A percentile compares a stretch with the other conserved stretches of the same genome.
These are phyloP conservation scores for Logfia minima DNA, from an alignment of 129 eudicot genomes.

Conservation along the genomic window DNA sequence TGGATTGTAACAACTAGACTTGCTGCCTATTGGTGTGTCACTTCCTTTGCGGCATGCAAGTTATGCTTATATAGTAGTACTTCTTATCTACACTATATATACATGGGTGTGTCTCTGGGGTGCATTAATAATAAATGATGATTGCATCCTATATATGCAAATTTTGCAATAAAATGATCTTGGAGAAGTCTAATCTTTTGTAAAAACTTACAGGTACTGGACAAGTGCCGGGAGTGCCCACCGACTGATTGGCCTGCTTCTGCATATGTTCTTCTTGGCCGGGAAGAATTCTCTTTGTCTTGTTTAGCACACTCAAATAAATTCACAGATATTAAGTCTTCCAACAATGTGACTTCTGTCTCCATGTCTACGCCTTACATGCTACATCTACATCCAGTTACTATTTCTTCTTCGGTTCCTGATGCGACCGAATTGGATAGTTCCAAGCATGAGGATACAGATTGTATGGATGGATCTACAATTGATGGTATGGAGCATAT, in stretches of 20 bases:
- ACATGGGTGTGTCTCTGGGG: too few species aligned
- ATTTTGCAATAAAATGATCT: not conserved
- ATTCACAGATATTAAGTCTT: conserved; percentile 48
- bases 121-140: not conserved
- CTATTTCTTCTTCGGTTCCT: conserved; percentile 79
- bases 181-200: not conserved
- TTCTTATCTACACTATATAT: not conserved
- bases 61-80: conserved; percentile 16
- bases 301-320: conserved; percentile 53
- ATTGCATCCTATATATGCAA: not conserved
- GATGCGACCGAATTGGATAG: conserved; percentile 63
- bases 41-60: conserved; percentile 97
- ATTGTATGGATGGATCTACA: conserved; percentile 71
- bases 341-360: conserved; percentile 55
- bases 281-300: conserved; percentile 88
- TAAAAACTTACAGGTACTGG: conserved; percentile 57
- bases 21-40: conserved; percentile 92
- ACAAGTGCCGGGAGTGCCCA: conserved; percentile 94
- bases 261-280: conserved; percentile 96
- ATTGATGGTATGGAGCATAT: conserved; percentile 98
- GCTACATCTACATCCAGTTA: conserved; percentile 87
- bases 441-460: conserved; percentile 67
- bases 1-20: conserved; percentile 89
- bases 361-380: conserved; percentile 90
- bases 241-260: conserved; percentile 98